Evolutionary conservation across 2,329 filamentous ascomycete species (phyloP).

Genomic region (Stromatinia cepivora): DNA sequence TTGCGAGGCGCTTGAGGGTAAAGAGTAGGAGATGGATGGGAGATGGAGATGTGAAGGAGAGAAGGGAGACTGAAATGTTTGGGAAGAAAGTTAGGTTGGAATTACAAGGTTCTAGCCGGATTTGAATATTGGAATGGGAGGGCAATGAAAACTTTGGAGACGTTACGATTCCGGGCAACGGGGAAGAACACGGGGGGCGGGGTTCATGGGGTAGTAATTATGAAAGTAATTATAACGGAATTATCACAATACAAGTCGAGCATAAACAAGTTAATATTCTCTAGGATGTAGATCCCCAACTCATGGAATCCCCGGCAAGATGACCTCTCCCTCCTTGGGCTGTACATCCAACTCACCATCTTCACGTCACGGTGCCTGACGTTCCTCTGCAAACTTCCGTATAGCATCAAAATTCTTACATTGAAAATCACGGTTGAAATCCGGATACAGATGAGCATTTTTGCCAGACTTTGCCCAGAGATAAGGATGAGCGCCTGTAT

Average conservation of each 20-base stretch:
- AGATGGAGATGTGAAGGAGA: not conserved
- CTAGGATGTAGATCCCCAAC: not conserved
- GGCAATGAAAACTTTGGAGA: not conserved
- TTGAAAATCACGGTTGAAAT: slow-evolving; percentile 55
- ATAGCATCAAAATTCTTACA: slow-evolving; percentile 55
- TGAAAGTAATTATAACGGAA: not conserved
- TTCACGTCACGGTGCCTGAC: slow-evolving; percentile 44
- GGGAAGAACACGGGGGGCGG: not conserved
- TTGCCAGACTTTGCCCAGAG: slow-evolving; percentile 51
- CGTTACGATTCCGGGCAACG: not conserved
- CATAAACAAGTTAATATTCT: not conserved
- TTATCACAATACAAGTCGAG: not conserved
- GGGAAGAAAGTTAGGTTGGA: not conserved
- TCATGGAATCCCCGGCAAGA: slow-evolving; percentile 36
- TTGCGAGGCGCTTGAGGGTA: not conserved
- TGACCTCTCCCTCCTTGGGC: slow-evolving; percentile 30
- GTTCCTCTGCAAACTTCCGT: slow-evolving; percentile 51
- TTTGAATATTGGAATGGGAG: not conserved
- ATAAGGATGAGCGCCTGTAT: slow-evolving; percentile 54
- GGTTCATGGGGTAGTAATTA: not conserved
- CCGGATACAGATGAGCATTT: slow-evolving; percentile 47
- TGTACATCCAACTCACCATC: slow-evolving; percentile 35
- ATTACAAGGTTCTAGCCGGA: not conserved
- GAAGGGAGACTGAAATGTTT: not conserved
- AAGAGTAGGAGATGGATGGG: not conserved